phyloP scores from a whole-genome alignment of 73 alveolate species.

The Diophrys appendiculata region DNA sequence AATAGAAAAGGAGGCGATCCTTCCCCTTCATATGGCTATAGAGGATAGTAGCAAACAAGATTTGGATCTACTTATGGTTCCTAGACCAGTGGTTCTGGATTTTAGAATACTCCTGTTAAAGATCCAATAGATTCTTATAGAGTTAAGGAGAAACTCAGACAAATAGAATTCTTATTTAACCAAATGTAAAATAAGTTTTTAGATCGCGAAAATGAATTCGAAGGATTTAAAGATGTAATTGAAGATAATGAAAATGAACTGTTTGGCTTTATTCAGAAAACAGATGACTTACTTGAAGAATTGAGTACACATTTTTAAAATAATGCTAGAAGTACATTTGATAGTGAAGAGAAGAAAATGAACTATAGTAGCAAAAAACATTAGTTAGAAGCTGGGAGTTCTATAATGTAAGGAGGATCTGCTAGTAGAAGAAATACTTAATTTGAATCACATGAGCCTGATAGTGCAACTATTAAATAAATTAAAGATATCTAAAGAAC shows the following conservation, averaged over 20 bases:
- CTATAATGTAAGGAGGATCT: neutral
- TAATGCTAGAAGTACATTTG: neutral
- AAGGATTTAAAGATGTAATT: slow-evolving; percentile 27
- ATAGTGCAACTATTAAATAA: slow-evolving; percentile 24
- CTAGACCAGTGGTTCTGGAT: neutral
- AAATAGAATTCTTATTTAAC: slow-evolving; percentile 2
- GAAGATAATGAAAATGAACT: slow-evolving; percentile 39
- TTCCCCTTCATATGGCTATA: too few species aligned
- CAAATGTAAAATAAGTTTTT: neutral
- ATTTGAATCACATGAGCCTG: neutral
- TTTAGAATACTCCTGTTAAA: neutral
- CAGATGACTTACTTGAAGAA: slow-evolving; percentile 17
- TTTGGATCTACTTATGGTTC: neutral
- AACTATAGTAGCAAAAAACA: neutral
- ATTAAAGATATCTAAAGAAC: slow-evolving; percentile 46
- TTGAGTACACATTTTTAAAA: neutral
- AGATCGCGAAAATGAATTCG: slow-evolving; percentile 18
- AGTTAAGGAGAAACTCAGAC: slow-evolving; percentile 8
- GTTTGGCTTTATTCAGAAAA: slow-evolving; percentile 24
- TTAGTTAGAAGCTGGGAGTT: neutral
- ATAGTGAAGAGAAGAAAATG: neutral
- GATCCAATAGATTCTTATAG: neutral
- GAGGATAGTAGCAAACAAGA: too few species aligned
- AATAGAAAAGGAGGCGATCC: slow-evolving; percentile 45
- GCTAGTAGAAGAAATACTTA: neutral